phyloP scores from a whole-genome alignment of 2,329 filamentous ascomycete genomes.

The Colletotrichum limetticola region DNA sequence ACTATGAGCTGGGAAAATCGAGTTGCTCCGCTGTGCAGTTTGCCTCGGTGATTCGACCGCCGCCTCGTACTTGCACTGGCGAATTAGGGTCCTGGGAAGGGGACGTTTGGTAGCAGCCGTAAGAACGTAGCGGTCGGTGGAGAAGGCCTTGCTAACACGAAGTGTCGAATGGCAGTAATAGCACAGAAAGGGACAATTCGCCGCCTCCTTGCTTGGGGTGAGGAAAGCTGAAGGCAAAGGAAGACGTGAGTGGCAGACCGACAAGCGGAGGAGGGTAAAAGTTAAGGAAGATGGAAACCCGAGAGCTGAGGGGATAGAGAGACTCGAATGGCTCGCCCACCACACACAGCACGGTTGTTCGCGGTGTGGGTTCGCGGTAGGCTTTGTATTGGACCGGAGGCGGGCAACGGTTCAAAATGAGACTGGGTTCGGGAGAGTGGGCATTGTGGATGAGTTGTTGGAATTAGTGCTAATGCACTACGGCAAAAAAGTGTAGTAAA shows the following conservation, averaged over 20 bases:
- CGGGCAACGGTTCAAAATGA: conserved; percentile 1
- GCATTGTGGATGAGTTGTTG: conserved; percentile 21
- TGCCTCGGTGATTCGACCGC: conserved; percentile 20
- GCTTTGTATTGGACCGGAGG: conserved; percentile 21
- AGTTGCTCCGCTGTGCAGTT: conserved; percentile 11
- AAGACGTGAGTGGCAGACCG: not conserved
- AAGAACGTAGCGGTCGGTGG: not conserved
- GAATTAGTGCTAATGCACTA: conserved; percentile 27
- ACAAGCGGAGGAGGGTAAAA: not conserved
- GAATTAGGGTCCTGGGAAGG: conserved; percentile 12
- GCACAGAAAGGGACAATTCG: not conserved
- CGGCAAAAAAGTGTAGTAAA: conserved; percentile 1
- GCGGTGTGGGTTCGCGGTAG: conserved; percentile 6
- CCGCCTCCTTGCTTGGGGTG: not conserved
- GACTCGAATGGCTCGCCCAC: not conserved
- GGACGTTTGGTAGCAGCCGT: not conserved
- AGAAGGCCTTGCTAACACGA: not conserved
- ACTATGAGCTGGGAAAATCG: conserved; percentile 6
- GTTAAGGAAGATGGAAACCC: not conserved
- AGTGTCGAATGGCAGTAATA: conserved; percentile 6
- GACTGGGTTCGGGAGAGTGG: conserved; percentile 13
- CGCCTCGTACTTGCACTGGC: not conserved
- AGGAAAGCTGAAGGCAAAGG: not conserved
- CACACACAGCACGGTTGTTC: not conserved
- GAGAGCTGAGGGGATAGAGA: not conserved